Percentiles rank a stretch among this genome's conserved stretches.
These are phyloP conservation scores for Saccharomycopsis synnaedendra DNA, from an alignment of 805 yeast species.

Conservation along the genomic window DNA sequence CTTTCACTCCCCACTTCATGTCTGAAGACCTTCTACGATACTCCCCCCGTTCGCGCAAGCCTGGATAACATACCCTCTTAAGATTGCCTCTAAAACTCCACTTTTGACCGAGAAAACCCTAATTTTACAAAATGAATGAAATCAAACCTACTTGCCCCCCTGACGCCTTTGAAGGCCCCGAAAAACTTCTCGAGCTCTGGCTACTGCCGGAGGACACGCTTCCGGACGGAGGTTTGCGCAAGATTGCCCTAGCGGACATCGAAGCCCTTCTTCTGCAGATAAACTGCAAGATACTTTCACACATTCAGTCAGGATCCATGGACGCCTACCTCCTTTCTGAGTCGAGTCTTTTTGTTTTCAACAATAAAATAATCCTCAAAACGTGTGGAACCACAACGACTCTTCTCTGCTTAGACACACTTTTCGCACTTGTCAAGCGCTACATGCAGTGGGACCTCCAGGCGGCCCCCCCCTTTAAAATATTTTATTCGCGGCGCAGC, in stretches of 20 bases:
- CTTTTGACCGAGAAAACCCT: background rate
- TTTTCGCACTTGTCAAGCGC: constrained; percentile 40
- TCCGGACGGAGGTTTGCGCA: constrained; percentile 35
- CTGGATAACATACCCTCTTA: constrained; percentile 13
- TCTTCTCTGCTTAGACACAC: constrained; percentile 56
- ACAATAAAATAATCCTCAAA: constrained; percentile 75
- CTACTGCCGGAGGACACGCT: constrained; percentile 43
- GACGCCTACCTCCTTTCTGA: constrained; percentile 86
- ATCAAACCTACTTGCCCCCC: constrained; percentile 24
- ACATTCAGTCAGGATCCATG: constrained; percentile 49
- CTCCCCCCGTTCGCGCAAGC: constrained; percentile 24
- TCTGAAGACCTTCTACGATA: constrained; percentile 25
- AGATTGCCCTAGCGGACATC: constrained; percentile 59
- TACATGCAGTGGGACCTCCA: constrained; percentile 32
- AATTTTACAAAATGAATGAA: background rate
- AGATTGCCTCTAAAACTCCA: background rate
- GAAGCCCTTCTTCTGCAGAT: constrained; percentile 66
- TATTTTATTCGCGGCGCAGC: constrained; percentile 83
- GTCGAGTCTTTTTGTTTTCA: constrained; percentile 80
- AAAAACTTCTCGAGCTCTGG: constrained; percentile 87
- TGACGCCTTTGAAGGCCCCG: constrained; percentile 95
- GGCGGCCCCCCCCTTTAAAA: constrained; percentile 38
- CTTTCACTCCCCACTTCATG: constrained; percentile 17
- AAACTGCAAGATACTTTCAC: constrained; percentile 79
- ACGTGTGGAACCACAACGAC: constrained; percentile 97